Evolutionary conservation across 768 basidiomycete genomes (phyloP), one percentile per base, ranked within the genome.

Genomic region (Dioszegia crocea): DNA sequence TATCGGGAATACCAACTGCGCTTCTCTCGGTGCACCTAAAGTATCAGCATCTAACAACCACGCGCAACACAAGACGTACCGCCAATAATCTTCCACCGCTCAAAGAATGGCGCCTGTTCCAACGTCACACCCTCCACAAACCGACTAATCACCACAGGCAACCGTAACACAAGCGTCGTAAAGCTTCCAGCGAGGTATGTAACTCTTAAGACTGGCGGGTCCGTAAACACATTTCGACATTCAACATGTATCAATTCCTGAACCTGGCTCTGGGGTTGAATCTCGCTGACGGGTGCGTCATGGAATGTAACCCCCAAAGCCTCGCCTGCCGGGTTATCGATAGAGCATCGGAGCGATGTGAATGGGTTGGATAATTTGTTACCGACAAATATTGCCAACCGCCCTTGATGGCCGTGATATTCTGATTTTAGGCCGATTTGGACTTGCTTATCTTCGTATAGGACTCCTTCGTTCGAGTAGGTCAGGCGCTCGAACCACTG

Each of bases 11-110:
- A 99, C 82, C 46, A 78, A 76, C 75, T 99, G 96, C 26, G 88
- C 84, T 79, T 99, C 96, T 49, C 93, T 84, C 27, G 96, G 96
- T 12, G 91, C 82, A 0, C 96, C 75, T 76, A 50, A 27, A 26
- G n/a, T 4, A 19, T 46, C 14, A 41, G 60, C 40, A 26, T 19
- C 27, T 3, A 21, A 33, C n/a, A 10, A 30, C 24, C 3, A 23
- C 31, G 16, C 3, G 4, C 1, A 52, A 33, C 33, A 26, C 23
- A 46, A 51, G 14, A 14, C 12, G 57, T 46, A 76, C 75, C 96
- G 6, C 96, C 96, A 51, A 98, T 98, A 66, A 96, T 79, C 77
- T 91, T 93, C 96, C 96, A 99, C 51, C 96, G 82, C 76, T 97
- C 93, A 78, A 98, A 99, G 82, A 98, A 99, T 66, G 96, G 89